Evolutionary conservation across 1,139 yeast species (phyloP), one percentile per base, ranked within the genome.

Genomic region (Pichia sp.): DNA sequence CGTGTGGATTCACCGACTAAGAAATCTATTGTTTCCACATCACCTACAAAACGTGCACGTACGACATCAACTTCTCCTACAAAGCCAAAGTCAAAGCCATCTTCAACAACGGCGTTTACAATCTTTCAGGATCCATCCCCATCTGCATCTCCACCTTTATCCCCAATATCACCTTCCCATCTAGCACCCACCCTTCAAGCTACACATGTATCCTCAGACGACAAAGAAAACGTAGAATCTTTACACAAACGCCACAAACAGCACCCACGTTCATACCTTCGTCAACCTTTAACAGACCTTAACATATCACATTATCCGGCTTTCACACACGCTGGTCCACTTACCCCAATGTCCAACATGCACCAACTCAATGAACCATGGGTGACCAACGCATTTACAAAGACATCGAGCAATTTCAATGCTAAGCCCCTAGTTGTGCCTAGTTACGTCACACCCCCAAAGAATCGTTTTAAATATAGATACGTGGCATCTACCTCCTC

Each of bases 391-490:
- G 13, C 31, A n/a, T 42, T 42, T 13, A 25, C 36, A 7, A n/a
- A n/a, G n/a, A n/a, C n/a, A n/a, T n/a, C 13, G 11, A 9, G 16
- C 28, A 18, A 23, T 18, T 10, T 14, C 22, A 26, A 25, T 14
- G 7, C n/a, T 14, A 30, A 23, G 18, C 20, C 6, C n/a, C 19
- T 33, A 29, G 21, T 5, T n/a, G 37, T 45, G 6, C 46, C 48
- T 2, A 42, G 46, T 21, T 45, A 34, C 22, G 31, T 42, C 6
- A 45, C 48, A 4, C 48, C 48, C 3, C 46, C 48, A 20, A 45
- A 42, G 29, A 32, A 31, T 13, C 22, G 26, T n/a, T n/a, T n/a
- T n/a, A n/a, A n/a, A n/a, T n/a, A n/a, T n/a, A n/a, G n/a, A n/a
- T n/a, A n/a, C n/a, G n/a, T n/a, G n/a, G n/a, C n/a, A n/a, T n/a